Percentiles rank a stretch among this genome's conserved stretches.
These are phyloP conservation scores for Patellifolia procumbens DNA, from an alignment of 179 eudicot genomes.

Conservation along the genomic window DNA sequence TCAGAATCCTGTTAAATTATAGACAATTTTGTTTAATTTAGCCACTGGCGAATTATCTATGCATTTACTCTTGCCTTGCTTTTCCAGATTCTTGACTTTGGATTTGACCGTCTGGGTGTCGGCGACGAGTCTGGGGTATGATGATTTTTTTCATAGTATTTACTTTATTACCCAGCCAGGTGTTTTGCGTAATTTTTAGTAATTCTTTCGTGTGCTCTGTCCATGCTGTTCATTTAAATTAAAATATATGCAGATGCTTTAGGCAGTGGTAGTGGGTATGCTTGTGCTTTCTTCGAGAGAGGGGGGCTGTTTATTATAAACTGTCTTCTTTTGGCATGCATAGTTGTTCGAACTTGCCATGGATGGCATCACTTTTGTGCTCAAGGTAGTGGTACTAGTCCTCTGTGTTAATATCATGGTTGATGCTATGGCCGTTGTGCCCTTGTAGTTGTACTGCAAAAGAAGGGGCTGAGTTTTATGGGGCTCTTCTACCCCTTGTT, in stretches of 20 bases:
- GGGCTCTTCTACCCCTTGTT: neutral
- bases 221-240: neutral
- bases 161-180: neutral
- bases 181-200: neutral
- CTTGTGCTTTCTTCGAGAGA: neutral
- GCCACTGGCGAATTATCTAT: neutral
- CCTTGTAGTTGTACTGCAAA: neutral
- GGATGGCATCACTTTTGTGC: neutral
- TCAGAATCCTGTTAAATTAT: neutral
- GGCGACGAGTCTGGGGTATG: slow-evolving; percentile 72
- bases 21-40: neutral
- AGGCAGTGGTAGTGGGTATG: neutral
- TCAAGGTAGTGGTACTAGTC: neutral
- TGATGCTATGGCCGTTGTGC: neutral
- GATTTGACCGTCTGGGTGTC: slow-evolving; percentile 92
- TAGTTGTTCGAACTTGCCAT: neutral
- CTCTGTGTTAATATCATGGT: neutral
- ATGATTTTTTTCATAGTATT: slow-evolving; percentile 17
- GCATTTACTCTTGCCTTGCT: slow-evolving; percentile 15
- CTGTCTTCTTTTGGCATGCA: neutral
- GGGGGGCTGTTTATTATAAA: neutral
- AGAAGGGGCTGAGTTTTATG: neutral
- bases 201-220: neutral
- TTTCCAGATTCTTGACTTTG: slow-evolving; percentile 90
- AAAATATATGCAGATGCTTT: neutral